Evolutionary conservation across 495 filamentous ascomycete genomes (phyloP).

Genomic region (Lichenothelia convexa): DNA sequence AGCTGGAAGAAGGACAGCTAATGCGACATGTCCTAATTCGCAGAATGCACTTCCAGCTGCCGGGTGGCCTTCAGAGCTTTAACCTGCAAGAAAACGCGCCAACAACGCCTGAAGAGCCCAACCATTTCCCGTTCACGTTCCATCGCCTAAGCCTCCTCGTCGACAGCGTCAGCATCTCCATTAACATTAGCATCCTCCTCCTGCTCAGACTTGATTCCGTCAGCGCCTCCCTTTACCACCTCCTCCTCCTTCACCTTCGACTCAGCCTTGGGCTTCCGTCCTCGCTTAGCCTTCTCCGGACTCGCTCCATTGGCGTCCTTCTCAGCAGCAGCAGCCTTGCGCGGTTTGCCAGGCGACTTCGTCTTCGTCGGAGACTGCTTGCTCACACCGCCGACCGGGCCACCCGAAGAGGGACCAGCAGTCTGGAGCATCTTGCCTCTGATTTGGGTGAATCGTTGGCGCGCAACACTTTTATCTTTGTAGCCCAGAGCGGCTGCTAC

Average conservation of each 20-base stretch:
- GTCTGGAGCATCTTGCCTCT: conserved; percentile 1
- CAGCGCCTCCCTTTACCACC: neutral
- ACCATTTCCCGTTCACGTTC: too few relatives aligned
- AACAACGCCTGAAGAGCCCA: too few relatives aligned
- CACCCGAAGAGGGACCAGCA: neutral
- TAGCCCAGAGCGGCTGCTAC: conserved; percentile 5
- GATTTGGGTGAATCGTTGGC: conserved; percentile 11
- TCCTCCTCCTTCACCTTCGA: conserved; percentile 3
- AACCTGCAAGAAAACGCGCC: too few relatives aligned
- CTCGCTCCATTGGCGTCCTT: neutral
- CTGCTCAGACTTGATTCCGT: conserved; percentile 1
- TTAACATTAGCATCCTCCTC: conserved; percentile 1
- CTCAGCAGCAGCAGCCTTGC: neutral
- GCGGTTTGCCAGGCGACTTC: neutral
- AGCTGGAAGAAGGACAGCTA: too few relatives aligned
- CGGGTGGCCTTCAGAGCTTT: too few relatives aligned
- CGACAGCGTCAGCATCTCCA: neutral
- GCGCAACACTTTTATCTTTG: conserved; percentile 11
- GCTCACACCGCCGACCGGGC: neutral
- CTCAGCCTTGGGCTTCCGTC: neutral
- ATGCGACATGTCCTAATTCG: too few relatives aligned
- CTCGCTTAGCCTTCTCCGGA: conserved; percentile 1
- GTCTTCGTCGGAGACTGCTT: neutral
- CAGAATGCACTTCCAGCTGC: too few relatives aligned
- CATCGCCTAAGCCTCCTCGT: too few relatives aligned